Evolutionary conservation across 2,329 filamentous ascomycete genomes (phyloP).

Genomic region (Lecanoromycetidae sp.): DNA sequence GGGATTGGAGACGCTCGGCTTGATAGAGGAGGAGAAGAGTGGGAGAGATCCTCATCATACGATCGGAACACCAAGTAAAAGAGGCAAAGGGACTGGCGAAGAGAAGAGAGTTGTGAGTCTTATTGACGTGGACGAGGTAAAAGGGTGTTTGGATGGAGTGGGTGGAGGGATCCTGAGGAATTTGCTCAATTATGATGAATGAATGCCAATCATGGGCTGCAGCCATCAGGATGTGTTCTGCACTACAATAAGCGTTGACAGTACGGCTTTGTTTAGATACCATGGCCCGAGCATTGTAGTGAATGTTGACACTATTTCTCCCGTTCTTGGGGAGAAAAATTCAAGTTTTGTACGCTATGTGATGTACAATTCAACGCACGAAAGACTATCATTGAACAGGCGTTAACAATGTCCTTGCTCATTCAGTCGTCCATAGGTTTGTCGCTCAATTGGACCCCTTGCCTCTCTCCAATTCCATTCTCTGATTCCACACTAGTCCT

Average conservation of each 20-base stretch:
- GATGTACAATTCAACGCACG: slow-evolving; percentile 15
- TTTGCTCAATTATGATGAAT: slow-evolving; percentile 27
- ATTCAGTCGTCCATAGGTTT: slow-evolving; percentile 63
- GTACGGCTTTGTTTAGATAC: background rate
- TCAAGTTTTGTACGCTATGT: no score
- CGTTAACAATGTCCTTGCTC: no score
- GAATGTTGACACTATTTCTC: no score
- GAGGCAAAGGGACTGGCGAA: slow-evolving; percentile 46
- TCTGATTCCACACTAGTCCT: background rate
- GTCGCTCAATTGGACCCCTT: slow-evolving; percentile 57
- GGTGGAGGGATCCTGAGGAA: slow-evolving; percentile 36
- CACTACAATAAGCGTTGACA: background rate
- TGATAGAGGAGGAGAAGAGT: slow-evolving; percentile 61
- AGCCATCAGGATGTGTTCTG: background rate
- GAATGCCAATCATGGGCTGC: background rate
- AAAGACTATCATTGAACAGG: no score
- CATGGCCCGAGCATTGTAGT: no score
- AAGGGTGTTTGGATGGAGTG: slow-evolving; percentile 51
- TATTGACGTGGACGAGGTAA: slow-evolving; percentile 68
- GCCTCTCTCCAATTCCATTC: slow-evolving; percentile 5
- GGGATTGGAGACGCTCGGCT: slow-evolving; percentile 75
- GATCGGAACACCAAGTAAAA: slow-evolving; percentile 57
- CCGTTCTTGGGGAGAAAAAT: no score
- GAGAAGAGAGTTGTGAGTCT: slow-evolving; percentile 69
- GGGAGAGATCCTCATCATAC: slow-evolving; percentile 49